Conservation (phyloP, 2,329 filamentous ascomycete genomes). For the Berkeleyomyces rouxiae region DNA sequence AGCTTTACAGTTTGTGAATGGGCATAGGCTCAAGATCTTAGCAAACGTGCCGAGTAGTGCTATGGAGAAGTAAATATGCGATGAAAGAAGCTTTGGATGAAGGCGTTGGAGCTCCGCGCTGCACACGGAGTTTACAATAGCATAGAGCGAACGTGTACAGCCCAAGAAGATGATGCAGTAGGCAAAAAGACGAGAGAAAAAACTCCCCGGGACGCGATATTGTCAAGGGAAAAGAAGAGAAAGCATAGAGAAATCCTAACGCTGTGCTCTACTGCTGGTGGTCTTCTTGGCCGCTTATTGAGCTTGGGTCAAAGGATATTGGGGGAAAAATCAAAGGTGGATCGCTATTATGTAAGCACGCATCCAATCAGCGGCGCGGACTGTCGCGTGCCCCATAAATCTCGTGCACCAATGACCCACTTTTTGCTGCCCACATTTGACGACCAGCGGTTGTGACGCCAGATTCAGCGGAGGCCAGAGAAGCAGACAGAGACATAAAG, state of each 20-base stretch:
- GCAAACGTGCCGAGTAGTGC: not conserved
- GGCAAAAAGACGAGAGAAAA: no score
- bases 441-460: constrained; percentile 4
- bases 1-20: not conserved
- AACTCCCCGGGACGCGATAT: no score
- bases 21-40: not conserved
- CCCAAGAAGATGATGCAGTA: no score
- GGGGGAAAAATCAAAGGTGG: constrained; percentile 1
- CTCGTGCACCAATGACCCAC: constrained; percentile 11
- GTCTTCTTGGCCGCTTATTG: not conserved
- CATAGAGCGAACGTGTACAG: no score
- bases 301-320: not conserved
- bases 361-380: constrained; percentile 2
- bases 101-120: no score
- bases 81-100: not conserved
- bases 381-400: constrained; percentile 4
- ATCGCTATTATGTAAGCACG: constrained; percentile 1
- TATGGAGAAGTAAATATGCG: not conserved
- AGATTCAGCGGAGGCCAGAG: not conserved
- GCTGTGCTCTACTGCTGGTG: not conserved
- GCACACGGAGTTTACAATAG: no score
- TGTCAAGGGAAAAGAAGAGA: no score
- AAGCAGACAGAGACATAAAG: not conserved
- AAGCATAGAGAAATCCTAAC: not conserved
- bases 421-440: constrained; percentile 11